Conservation (phyloP, 129 eudicot species). For the Ambrosia artemisiifolia region DNA sequence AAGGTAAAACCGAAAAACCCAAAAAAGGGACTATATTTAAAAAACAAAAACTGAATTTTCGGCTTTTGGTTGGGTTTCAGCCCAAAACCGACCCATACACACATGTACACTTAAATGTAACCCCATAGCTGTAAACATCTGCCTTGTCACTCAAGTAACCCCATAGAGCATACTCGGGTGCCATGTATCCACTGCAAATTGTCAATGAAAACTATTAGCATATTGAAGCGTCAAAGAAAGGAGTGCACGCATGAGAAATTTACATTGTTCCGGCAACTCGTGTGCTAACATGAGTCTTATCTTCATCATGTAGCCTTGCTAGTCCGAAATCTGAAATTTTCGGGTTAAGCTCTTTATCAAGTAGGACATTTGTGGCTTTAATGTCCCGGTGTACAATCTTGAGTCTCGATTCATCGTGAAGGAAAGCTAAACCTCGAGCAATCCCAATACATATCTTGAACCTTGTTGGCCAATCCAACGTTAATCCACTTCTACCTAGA, state of each 20-base stretch:
- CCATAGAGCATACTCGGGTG: slow-evolving; percentile 91
- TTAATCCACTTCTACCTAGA: slow-evolving; percentile 36
- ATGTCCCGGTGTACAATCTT: slow-evolving; percentile 84
- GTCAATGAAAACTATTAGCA: neutral
- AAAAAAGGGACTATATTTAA: too few species aligned
- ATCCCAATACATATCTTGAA: slow-evolving; percentile 70
- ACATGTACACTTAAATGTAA: too few species aligned
- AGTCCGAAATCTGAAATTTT: slow-evolving; percentile 90
- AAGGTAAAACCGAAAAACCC: too few species aligned
- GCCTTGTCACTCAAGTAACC: slow-evolving; percentile 82
- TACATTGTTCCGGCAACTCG: slow-evolving; percentile 89
- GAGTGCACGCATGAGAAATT: neutral
- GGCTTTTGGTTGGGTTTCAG: too few species aligned
- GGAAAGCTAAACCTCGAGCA: slow-evolving; percentile 76
- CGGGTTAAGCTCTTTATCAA: slow-evolving; percentile 64
- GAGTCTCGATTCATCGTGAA: slow-evolving; percentile 80
- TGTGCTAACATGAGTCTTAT: slow-evolving; percentile 73
- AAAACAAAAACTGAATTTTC: too few species aligned
- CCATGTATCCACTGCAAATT: slow-evolving; percentile 84
- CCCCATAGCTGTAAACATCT: slow-evolving; percentile 87
- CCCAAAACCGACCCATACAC: too few species aligned
- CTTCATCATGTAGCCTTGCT: slow-evolving; percentile 73
- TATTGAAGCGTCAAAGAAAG: neutral
- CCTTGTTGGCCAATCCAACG: slow-evolving; percentile 76
- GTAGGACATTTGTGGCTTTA: slow-evolving; percentile 78